Evolutionary conservation across 305 asterid genomes (phyloP), one percentile per base, ranked within the genome.

Genomic region (Fraxinus greggii): DNA sequence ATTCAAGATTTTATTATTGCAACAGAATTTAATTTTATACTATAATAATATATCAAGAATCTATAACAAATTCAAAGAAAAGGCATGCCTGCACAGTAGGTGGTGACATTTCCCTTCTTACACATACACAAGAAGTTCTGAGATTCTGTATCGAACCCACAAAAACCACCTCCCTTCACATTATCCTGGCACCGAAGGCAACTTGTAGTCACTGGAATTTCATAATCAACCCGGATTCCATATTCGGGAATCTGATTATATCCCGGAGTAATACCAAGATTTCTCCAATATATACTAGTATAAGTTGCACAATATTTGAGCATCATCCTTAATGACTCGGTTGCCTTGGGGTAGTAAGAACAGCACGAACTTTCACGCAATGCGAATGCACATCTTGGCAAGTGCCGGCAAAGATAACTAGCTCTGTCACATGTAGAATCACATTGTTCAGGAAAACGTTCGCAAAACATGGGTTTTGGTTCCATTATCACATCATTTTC

Each of bases 381-480:
- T 19, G 90, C 90, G 1, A 84, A 78, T 51, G 85, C 80, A 80
- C 99, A 96, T 73, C 80, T 91, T 0, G 97, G 98, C 84, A 96
- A 70, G 82, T 91, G 91, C 70, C 98, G 76, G 88, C 99, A 95
- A 12, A 96, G 91, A 70, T 89, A 94, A 75, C 97, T 94, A 1
- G 97, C 80, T 26, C 94, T 93, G 86, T 94, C 99, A 83, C 99
- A 94, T 0, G 94, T 84, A 3, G 98, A 94, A 85, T 96, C 99
- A 33, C 99, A 96, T 63, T 90, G 97, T 78, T 94, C 98, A 0
- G 99, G 99, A 63, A 91, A 91, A 0, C 94, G 90, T 79, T 92
- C 93, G 75, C 99, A 96, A 82, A 96, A 90, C 26, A 79, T 72
- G 0, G 98, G 98, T 77, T 88, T 92, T 0, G 97, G 85, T 81